A percentile compares a stretch with the other conserved stretches of the same genome.
Conservation (phyloP, 176 grass and related monocot species). For the Tillandsia fasciculata region DNA sequence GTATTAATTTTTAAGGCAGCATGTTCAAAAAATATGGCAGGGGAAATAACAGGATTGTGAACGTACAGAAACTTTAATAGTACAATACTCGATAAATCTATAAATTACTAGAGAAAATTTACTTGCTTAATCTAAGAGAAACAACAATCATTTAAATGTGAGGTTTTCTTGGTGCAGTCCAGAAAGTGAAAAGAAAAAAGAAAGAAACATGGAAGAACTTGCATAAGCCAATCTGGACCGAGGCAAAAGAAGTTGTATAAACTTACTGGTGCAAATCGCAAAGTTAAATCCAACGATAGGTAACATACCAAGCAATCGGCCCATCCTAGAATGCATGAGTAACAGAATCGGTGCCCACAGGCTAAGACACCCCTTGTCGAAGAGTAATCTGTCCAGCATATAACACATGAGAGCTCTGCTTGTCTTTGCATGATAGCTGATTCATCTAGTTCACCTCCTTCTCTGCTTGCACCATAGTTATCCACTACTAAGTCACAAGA, state of each 20-base stretch:
- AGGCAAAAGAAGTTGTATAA: neutral
- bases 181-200: neutral
- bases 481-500: conserved; percentile 17
- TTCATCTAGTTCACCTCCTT: conserved; percentile 11
- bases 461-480: conserved; percentile 17
- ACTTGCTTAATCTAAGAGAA: too few relatives aligned
- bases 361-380: conserved; percentile 75
- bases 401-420: conserved; percentile 66
- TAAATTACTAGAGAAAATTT: neutral
- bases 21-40: neutral
- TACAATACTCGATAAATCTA: neutral
- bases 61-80: neutral
- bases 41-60: neutral
- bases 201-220: neutral
- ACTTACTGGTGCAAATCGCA: neutral
- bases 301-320: conserved; percentile 49
- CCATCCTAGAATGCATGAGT: conserved; percentile 88
- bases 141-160: neutral
- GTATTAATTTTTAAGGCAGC: neutral
- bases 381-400: conserved; percentile 89
- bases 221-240: neutral
- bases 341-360: conserved; percentile 93
- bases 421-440: conserved; percentile 25
- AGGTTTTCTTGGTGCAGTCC: neutral
- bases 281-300: neutral